Base-by-base conservation (phyloP, 2,329 filamentous ascomycete species). In the Thielaviopsis euricoi region DNA sequence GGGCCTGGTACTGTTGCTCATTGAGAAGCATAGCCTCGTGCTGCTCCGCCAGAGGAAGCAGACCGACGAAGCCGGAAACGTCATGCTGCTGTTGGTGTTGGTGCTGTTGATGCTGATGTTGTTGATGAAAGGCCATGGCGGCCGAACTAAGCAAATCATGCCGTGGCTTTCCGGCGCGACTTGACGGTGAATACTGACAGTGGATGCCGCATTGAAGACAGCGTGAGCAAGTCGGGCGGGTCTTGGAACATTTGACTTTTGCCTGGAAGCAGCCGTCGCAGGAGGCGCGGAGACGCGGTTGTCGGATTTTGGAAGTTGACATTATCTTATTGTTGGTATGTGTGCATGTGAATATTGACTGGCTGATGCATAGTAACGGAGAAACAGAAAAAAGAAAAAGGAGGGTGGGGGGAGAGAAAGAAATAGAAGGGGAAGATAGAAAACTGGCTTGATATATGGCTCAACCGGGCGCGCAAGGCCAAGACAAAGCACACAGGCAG, bases 231-330 rank as follows among this genome's bases (percentile, higher is more conserved):
- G 78, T 72, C 1, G 76, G 76, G n/a, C 74, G 68, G 2, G 70
- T 68, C 62, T 79, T 79, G 61, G 74, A 76, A 65, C 76, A 79
- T 63, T 78, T 79, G 66, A 79, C 76, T 64, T 79, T 79, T 61
- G 76, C 76, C 21, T 76, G 66, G 64, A 78, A 78, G 66, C 76
- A 79, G 7, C 74, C 74, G 61, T 79, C 76, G 64, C 76, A 79
- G 19, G 76, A 78, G 22, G 72, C 73, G 60, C 74, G 68, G 29
- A 76, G 66, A 52, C 72, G 71, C 53, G 71, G 71, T 62, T 72
- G 69, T 37, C 70, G 69, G 60, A 67, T 63, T 60, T 71, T 72
- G 29, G 63, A 62, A 23, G 56, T 19, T 3, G 59, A 53, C 56
- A 53, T 58, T 21, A 15, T 53, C 10, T 9, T 43, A 9, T 48